These are phyloP conservation scores for Saturnispora sanitii DNA, from an alignment of 805 yeast species.

Conservation along the genomic window DNA sequence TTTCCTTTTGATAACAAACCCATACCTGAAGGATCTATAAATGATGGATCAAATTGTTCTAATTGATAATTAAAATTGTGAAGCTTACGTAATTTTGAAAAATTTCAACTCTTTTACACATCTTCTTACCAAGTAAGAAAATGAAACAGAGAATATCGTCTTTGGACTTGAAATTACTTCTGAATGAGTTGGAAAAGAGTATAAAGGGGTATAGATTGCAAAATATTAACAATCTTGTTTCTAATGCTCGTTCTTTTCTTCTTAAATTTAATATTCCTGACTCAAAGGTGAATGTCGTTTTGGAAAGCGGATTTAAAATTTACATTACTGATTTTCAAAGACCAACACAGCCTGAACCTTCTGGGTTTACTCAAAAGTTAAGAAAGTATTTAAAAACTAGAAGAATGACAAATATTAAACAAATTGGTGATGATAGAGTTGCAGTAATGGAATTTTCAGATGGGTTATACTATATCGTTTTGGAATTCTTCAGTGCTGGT, in stretches of 20 bases:
- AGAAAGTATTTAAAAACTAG: slow-evolving; percentile 80
- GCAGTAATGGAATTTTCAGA: slow-evolving; percentile 78
- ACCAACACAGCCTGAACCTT: slow-evolving; percentile 71
- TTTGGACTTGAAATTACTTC: slow-evolving; percentile 65
- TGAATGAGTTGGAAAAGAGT: slow-evolving; percentile 50
- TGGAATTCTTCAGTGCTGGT: slow-evolving; percentile 95
- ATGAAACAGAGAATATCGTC: slow-evolving; percentile 78
- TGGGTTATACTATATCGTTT: slow-evolving; percentile 63
- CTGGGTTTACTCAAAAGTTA: slow-evolving; percentile 75
- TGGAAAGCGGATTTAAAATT: slow-evolving; percentile 80
- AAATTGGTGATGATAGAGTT: slow-evolving; percentile 74
- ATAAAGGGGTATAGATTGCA: slow-evolving; percentile 63
- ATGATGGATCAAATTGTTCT: neutral
- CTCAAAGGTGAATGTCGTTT: slow-evolving; percentile 60
- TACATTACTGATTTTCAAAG: slow-evolving; percentile 76
- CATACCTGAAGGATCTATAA: too few species aligned
- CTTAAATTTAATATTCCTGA: slow-evolving; percentile 79
- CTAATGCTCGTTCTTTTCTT: slow-evolving; percentile 61
- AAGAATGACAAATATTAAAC: slow-evolving; percentile 61
- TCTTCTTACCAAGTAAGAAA: neutral
- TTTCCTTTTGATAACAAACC: too few species aligned
- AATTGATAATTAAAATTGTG: neutral
- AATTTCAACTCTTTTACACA: neutral
- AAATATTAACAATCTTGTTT: slow-evolving; percentile 74
- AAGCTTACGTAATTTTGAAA: neutral